These are phyloP conservation scores for Rubia peregrina DNA, from an alignment of 305 asterid genomes.

Conservation along the genomic window DNA sequence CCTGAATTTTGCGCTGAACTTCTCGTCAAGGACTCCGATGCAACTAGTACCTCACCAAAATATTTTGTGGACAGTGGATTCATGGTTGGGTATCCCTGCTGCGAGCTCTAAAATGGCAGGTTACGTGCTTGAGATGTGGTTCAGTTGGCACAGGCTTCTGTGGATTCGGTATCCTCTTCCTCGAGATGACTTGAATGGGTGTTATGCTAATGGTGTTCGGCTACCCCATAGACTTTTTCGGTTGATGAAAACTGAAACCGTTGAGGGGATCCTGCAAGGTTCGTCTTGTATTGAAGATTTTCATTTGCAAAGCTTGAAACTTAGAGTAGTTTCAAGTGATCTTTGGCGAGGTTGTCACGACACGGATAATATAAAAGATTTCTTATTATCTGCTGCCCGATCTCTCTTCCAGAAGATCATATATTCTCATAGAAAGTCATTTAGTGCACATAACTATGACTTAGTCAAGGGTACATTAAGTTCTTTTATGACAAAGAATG, in stretches of 20 bases:
- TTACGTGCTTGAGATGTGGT: constrained; percentile 79
- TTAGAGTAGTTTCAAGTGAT: constrained; percentile 63
- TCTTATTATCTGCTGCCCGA: constrained; percentile 55
- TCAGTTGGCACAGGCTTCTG: constrained; percentile 72
- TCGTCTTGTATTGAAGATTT: constrained; percentile 46
- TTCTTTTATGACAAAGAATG: constrained; percentile 24
- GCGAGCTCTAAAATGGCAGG: constrained; percentile 48
- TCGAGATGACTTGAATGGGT: constrained; percentile 36
- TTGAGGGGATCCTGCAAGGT: constrained; percentile 48
- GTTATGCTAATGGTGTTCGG: constrained; percentile 27
- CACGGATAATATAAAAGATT: constrained; percentile 26
- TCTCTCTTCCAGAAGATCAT: constrained; percentile 82
- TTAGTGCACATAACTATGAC: constrained; percentile 43
- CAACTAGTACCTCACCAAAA: constrained; percentile 74
- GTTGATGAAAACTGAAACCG: constrained; percentile 48
- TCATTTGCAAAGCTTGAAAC: constrained; percentile 51
- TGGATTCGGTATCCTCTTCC: constrained; percentile 52
- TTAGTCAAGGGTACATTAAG: constrained; percentile 42
- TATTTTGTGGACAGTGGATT: constrained; percentile 72
- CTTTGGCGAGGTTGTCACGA: constrained; percentile 64
- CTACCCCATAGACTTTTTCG: constrained; percentile 61
- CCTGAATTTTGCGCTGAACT: constrained; percentile 44
- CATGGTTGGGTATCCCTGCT: constrained; percentile 50
- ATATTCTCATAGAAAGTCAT: constrained; percentile 63
- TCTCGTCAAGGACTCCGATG: constrained; percentile 73